Evolutionary conservation across 1,284 basidiomycete genomes (phyloP), one percentile per base, ranked within the genome.

Genomic region (Ganoderma meredithae): DNA sequence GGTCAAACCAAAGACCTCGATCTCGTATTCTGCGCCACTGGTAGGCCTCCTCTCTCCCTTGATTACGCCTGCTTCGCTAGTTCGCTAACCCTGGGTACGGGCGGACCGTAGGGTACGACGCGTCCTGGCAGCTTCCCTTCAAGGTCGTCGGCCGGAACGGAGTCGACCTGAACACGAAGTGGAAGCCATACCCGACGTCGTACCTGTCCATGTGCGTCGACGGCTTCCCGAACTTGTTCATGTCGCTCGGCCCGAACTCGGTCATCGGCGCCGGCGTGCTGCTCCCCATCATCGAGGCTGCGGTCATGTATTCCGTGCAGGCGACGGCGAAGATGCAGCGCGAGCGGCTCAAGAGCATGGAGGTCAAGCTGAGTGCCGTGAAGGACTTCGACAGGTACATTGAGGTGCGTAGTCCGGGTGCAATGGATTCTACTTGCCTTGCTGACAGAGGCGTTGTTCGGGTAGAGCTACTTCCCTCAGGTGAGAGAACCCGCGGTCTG

Each of bases 201-300:
- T 90, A 90, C 74, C 79, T 90, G 12, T 80, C 83, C 2, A 72
- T 90, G 43, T 83, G 85, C 33, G 82, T 85, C 25, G 86, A 89
- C 63, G 86, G 85, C 6, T 90, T 90, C 75, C 89, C 89, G 31
- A 90, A 90, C 76, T 84, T 83, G 82, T 89, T 88, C 79, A 81
- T 83, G 67, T 74, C 81, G 27, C 77, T 86, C 12, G 89, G 89
- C 0, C 89, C 89, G 1, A 90, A 88, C 73, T 82, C 86, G 19
- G 79, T 75, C 31, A 79, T 86, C 55, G 88, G 86, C 3, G 82
- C 84, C 0, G 86, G 87, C 1, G 84, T 84, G n/a, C 76, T 90
- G n/a, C 75, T 89, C 1, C 76, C 86, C 17, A 67, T 89, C 1
- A 79, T 88, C 52, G 89, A 91, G 75, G 77, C 81, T 25, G 83